Evolutionary conservation across 73 alveolate species (phyloP), one percentile per base, ranked within the genome.

Genomic region (Symbiodinium pilosum): DNA sequence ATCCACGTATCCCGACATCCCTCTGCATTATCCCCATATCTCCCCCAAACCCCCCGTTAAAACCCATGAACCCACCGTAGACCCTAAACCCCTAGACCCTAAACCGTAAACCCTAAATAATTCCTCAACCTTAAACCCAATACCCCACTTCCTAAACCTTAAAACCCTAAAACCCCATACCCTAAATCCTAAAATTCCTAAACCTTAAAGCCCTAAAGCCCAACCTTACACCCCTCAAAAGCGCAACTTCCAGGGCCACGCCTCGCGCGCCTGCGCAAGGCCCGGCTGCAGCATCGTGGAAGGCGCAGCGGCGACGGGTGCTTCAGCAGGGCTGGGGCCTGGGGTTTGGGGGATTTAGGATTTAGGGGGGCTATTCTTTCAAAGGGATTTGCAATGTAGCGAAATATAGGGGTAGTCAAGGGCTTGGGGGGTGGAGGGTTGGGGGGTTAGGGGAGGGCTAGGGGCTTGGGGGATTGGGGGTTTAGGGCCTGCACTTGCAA

Each of bases 211-310:
- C n/a, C n/a, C n/a, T n/a, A n/a, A n/a, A n/a, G n/a, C n/a, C n/a
- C n/a, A 52, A 52, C 69, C 9, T 52, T 9, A 52, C 9, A 9
- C 69, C 69, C 69, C 69, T 20, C 9, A 52, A 52, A 52, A 52
- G 69, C 9, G 20, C 28, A 52, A 20, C 20, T 52, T 20, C 69
- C 43, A 71, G 84, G 8, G 84, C 43, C 11, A 43, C 43, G 84
- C 84, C 84, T 71, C 84, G 43, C 84, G 84, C 43, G 84, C 84
- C 43, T 71, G 84, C 43, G 84, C 84, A 6, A 71, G 84, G 43
- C 84, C 84, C 16, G 84, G 40, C 43, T 11, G 20, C 84, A 71
- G 20, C 24, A 43, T 28, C 7, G 43, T 21, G 11, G 43, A 12
- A 30, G 84, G 43, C 24, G 9, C 20, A 71, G 84, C 5, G 40